Evolutionary conservation across 805 yeast genomes (phyloP).

Genomic region (Starmerella floricola): DNA sequence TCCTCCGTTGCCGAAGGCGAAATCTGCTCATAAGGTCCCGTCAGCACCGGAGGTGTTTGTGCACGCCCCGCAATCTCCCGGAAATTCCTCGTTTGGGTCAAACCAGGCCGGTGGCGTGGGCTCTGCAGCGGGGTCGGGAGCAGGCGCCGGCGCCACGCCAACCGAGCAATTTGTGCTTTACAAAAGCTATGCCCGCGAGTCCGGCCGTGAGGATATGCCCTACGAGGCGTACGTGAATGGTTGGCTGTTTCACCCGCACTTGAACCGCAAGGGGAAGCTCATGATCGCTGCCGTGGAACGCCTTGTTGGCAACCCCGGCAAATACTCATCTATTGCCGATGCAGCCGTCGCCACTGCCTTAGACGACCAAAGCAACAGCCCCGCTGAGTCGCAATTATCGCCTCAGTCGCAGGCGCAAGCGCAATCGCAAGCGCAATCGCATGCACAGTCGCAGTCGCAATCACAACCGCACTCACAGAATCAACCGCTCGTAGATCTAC

Average conservation of each 20-base stretch:
- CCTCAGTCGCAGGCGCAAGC: not conserved
- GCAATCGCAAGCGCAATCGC: not conserved
- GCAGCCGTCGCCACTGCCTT: conserved; percentile 11
- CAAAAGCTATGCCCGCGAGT: conserved; percentile 17
- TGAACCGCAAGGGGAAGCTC: conserved; percentile 58
- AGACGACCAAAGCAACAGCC: too few relatives aligned
- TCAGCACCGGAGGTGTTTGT: conserved; percentile 1
- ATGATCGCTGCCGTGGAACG: conserved; percentile 30
- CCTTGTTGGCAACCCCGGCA: conserved; percentile 24
- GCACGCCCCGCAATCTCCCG: conserved; percentile 2
- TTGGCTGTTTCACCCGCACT: conserved; percentile 56
- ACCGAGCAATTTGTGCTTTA: conserved; percentile 13
- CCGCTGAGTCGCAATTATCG: not conserved
- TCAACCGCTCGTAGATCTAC: too few relatives aligned
- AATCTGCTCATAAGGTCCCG: not conserved
- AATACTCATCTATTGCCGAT: conserved; percentile 18
- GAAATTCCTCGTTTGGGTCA: not conserved
- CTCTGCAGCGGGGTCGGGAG: too few relatives aligned
- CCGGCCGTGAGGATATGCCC: conserved; percentile 1
- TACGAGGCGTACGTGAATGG: conserved; percentile 42
- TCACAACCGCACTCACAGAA: too few relatives aligned
- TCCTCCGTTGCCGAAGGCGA: conserved; percentile 2
- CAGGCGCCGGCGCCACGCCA: not conserved
- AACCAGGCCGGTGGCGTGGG: not conserved
- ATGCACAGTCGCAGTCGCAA: too few relatives aligned